These are phyloP conservation scores for Ganoderma leucocontextum DNA, from an alignment of 1,284 basidiomycete species.

Conservation along the genomic window DNA sequence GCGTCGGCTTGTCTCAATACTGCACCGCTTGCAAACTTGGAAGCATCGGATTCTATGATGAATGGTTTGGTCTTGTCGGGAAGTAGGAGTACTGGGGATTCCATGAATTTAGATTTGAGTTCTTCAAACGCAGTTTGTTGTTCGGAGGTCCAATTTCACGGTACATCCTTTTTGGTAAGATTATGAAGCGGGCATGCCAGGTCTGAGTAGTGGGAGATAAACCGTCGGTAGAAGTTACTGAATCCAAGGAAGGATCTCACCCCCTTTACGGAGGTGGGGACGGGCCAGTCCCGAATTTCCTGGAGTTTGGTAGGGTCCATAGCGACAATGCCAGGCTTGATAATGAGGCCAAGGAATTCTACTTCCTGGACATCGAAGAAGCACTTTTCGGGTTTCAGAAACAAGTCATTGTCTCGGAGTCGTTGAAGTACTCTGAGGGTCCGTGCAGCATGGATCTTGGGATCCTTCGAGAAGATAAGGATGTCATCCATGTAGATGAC, in stretches of 20 bases:
- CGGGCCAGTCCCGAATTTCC: constrained; percentile 14
- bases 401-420: constrained; percentile 41
- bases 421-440: constrained; percentile 39
- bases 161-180: not conserved
- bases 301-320: constrained; percentile 20
- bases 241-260: too few relatives aligned
- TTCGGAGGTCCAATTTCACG: not conserved
- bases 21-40: not conserved
- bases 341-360: constrained; percentile 27
- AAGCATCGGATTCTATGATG: constrained; percentile 4
- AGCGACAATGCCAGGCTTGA: constrained; percentile 1
- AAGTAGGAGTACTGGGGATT: not conserved
- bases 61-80: constrained; percentile 2
- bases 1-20: constrained; percentile 11
- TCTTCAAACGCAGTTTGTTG: constrained; percentile 4
- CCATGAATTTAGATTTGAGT: constrained; percentile 14
- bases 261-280: not conserved
- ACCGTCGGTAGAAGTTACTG: too few relatives aligned
- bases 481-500: constrained; percentile 23
- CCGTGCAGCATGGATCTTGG: constrained; percentile 14
- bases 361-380: constrained; percentile 40
- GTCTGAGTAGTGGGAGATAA: too few relatives aligned
- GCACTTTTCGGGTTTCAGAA: constrained; percentile 48
- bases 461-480: constrained; percentile 13
- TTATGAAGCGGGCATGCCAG: too few relatives aligned